A percentile compares a stretch with the other conserved stretches of the same genome.
Evolutionary conservation across 139 green algal species (phyloP).

Genomic region (Chara braunii): DNA sequence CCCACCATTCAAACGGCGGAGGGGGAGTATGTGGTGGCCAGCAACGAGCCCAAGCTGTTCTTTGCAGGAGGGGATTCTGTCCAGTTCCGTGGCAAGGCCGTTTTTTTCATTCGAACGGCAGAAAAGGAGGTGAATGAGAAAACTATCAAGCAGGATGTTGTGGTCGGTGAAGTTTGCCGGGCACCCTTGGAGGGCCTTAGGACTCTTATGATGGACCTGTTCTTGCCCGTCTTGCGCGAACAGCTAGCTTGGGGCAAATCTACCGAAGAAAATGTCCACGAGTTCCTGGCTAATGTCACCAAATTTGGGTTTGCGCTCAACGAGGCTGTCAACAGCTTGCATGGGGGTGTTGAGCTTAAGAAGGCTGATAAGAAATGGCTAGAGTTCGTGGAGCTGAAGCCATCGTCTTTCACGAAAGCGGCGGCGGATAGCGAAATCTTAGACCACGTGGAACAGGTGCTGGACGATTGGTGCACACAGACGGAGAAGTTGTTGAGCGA

Average conservation of each 20-base stretch:
- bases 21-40: slow-evolving; percentile 8
- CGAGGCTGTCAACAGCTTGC: slow-evolving; percentile 58
- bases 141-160: slow-evolving; percentile 51
- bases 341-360: slow-evolving; percentile 59
- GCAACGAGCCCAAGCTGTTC: slow-evolving; percentile 11
- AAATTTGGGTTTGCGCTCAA: slow-evolving; percentile 63
- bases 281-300: slow-evolving; percentile 50
- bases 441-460: slow-evolving; percentile 44
- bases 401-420: slow-evolving; percentile 49
- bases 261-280: slow-evolving; percentile 48
- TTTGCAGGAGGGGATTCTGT: not conserved
- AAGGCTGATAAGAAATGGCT: slow-evolving; percentile 56
- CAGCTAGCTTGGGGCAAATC: slow-evolving; percentile 58
- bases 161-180: slow-evolving; percentile 46
- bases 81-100: slow-evolving; percentile 44
- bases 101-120: slow-evolving; percentile 61
- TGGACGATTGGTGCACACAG: slow-evolving; percentile 63
- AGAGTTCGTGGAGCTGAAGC: slow-evolving; percentile 53
- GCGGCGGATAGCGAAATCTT: slow-evolving; percentile 46
- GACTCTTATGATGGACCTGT: slow-evolving; percentile 67
- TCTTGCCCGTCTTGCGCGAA: slow-evolving; percentile 64
- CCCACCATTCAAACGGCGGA: slow-evolving; percentile 18
- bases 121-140: slow-evolving; percentile 63
- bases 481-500: slow-evolving; percentile 50
- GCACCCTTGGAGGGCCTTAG: slow-evolving; percentile 59